Percentiles rank a stretch among this genome's conserved stretches.
phyloP scores from a whole-genome alignment of 345 rosid species.

The Populus alba region DNA sequence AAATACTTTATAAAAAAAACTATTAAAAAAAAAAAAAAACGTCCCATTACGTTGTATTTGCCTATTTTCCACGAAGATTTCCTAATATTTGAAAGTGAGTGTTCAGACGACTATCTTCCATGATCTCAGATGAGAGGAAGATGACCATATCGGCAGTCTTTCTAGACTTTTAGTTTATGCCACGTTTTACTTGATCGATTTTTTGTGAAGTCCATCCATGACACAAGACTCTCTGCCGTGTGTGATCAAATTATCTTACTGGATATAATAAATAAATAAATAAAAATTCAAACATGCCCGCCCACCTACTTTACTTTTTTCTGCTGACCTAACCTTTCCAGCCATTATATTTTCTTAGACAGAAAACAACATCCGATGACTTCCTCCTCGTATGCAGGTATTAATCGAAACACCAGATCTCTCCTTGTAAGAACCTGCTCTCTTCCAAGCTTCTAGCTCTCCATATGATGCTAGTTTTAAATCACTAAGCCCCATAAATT shows the following conservation, averaged over 20 bases:
- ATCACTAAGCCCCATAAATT: too few species aligned
- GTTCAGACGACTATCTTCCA: too few species aligned
- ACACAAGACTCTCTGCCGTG: neutral
- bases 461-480: neutral
- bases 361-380: neutral
- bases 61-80: neutral
- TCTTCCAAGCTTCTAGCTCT: neutral
- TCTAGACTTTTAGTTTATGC: neutral
- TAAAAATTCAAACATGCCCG: neutral
- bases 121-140: too few species aligned
- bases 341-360: neutral
- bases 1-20: too few species aligned
- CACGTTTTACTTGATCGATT: neutral
- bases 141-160: neutral
- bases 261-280: too few species aligned
- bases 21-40: neutral
- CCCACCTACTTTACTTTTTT: neutral
- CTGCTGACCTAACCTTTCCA: neutral
- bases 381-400: too few species aligned
- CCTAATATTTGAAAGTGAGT: neutral
- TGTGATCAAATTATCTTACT: neutral
- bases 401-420: neutral
- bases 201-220: neutral
- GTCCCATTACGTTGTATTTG: neutral
- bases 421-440: neutral